phyloP scores from a whole-genome alignment of 768 basidiomycete genomes.

The Boletus vermiculosoides region DNA sequence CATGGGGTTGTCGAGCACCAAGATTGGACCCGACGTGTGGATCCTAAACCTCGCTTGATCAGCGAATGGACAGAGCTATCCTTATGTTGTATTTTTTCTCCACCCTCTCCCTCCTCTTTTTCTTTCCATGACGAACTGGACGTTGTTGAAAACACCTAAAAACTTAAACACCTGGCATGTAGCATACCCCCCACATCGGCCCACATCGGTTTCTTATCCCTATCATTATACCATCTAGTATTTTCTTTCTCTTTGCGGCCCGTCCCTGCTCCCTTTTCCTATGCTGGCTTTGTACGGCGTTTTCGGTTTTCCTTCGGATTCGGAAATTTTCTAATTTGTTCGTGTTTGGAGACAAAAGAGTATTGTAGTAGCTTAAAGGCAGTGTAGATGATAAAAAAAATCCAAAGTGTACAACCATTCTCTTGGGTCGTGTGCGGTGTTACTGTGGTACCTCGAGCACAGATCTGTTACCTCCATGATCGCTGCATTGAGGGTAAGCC shows the following conservation, averaged over 20 bases:
- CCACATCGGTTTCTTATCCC: constrained; percentile 10
- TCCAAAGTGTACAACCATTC: neutral
- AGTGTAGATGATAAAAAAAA: constrained; percentile 16
- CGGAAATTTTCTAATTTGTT: neutral
- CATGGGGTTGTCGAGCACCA: constrained; percentile 44
- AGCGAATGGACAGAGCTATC: constrained; percentile 9
- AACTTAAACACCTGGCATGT: constrained; percentile 15
- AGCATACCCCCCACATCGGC: constrained; percentile 13
- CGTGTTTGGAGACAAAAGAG: neutral
- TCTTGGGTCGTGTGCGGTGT: neutral
- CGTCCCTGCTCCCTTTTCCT: neutral
- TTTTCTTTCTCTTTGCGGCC: neutral
- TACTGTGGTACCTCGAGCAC: neutral
- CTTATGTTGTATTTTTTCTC: constrained; percentile 27
- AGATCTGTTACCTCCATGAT: constrained; percentile 6
- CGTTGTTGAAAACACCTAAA: constrained; percentile 17
- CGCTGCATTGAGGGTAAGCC: neutral
- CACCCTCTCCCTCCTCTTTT: neutral
- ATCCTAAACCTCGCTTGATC: constrained; percentile 28
- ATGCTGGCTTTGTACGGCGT: neutral
- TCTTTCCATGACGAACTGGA: constrained; percentile 3
- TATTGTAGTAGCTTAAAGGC: neutral
- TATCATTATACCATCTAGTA: constrained; percentile 27
- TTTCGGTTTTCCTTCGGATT: neutral
- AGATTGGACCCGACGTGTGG: constrained; percentile 39